Conservation (phyloP, 495 filamentous ascomycete genomes). For the Penicillium waksmanii region DNA sequence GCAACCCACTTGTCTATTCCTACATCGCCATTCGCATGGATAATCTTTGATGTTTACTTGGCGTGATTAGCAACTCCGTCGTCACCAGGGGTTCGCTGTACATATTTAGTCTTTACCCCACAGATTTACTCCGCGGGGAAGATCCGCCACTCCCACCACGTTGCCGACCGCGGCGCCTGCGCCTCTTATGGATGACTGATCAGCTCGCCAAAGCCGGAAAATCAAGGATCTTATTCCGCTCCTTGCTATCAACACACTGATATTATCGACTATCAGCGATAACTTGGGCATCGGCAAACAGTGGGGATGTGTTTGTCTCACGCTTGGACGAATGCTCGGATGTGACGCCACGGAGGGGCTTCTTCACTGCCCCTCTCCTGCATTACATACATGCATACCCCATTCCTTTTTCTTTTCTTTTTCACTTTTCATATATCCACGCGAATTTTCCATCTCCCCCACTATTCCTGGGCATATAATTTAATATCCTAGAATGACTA, state of each 20-base stretch:
- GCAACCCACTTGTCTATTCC: slow-evolving; percentile 17
- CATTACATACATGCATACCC: not conserved
- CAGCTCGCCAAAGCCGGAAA: slow-evolving; percentile 15
- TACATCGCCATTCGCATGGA: not conserved
- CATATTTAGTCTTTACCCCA: slow-evolving; percentile 22
- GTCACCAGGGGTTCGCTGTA: slow-evolving; percentile 1
- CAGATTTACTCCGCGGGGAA: slow-evolving; percentile 29
- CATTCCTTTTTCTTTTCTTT: not conserved
- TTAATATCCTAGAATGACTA: slow-evolving; percentile 21
- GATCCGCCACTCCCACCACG: slow-evolving; percentile 22
- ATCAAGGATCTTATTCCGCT: not conserved
- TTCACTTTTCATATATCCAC: not conserved
- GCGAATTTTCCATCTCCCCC: not conserved
- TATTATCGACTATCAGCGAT: not conserved
- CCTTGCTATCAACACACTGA: slow-evolving; percentile 9
- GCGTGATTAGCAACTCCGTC: slow-evolving; percentile 8
- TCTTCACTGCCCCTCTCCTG: not conserved
- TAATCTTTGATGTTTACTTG: not conserved
- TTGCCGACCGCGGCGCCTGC: slow-evolving; percentile 13
- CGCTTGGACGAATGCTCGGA: slow-evolving; percentile 15
- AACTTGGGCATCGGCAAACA: slow-evolving; percentile 13
- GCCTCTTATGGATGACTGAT: not conserved
- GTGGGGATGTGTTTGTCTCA: not conserved
- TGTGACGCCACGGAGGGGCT: slow-evolving; percentile 8
- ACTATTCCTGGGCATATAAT: not conserved